phyloP scores from a whole-genome alignment of 441 rosid genomes.

The Gossypium davidsonii region DNA sequence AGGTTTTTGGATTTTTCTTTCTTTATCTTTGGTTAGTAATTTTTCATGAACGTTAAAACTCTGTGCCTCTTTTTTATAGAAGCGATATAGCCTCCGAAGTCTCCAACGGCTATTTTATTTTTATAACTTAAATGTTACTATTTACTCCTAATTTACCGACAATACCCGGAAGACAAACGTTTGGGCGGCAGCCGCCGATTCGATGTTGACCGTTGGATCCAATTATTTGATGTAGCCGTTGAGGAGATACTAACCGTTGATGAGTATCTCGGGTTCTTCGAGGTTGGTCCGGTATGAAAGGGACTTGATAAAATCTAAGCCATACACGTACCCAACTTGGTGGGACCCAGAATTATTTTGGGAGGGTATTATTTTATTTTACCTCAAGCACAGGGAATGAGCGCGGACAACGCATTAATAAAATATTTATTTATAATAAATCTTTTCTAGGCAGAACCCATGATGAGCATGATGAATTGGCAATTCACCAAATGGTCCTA shows the following conservation, averaged over 20 bases:
- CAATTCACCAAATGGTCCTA: background rate
- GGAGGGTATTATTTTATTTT: background rate
- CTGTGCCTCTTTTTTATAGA: slow-evolving; percentile 28
- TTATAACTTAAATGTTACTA: slow-evolving; percentile 7
- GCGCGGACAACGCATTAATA: slow-evolving; percentile 14
- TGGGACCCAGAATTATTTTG: slow-evolving; percentile 14
- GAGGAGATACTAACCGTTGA: slow-evolving; percentile 44
- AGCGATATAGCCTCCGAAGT: background rate
- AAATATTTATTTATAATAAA: background rate
- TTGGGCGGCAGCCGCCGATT: slow-evolving; percentile 80
- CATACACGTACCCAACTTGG: slow-evolving; percentile 32
- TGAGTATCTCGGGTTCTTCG: slow-evolving; percentile 22
- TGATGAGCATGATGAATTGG: background rate
- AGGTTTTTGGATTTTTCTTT: background rate
- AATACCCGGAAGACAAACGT: slow-evolving; percentile 37
- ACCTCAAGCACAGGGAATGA: slow-evolving; percentile 33
- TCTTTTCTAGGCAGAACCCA: background rate
- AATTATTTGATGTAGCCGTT: slow-evolving; percentile 33
- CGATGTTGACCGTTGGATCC: slow-evolving; percentile 43
- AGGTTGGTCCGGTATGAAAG: slow-evolving; percentile 14
- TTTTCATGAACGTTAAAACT: background rate
- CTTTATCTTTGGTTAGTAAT: background rate
- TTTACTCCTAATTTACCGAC: slow-evolving; percentile 40
- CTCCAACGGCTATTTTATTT: slow-evolving; percentile 41
- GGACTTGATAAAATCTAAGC: slow-evolving; percentile 32